Evolutionary conservation across 148 eudicot genomes (phyloP), one percentile per base, ranked within the genome.

Genomic region (Diospyros lotus): DNA sequence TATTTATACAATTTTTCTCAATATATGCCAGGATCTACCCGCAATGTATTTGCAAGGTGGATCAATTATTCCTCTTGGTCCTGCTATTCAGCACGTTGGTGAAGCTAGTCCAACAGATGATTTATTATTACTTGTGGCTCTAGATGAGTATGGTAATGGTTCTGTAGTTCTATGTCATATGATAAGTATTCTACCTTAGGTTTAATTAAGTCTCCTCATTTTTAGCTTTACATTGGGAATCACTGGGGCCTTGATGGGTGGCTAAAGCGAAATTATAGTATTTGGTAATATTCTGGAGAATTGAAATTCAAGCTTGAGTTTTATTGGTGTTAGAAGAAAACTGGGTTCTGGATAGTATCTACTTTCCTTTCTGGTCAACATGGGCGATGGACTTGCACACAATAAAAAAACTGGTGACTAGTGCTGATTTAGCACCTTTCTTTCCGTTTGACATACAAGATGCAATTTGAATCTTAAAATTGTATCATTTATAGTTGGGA

Each of bases 21-120:
- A 58, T 52, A 54, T 74, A 40, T 76, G 6, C 64, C 82, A 96
- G 99, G 99, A 96, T 84, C 79, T 96, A 71, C 99, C 98, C 45
- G 88, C 87, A 40, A 67, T 96, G 46, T 96, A 91, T 80, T 84
- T 93, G 64, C 85, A 64, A 77, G 99, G 98, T 66, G 99, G 98
- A 84, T 96, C 97, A 13, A 85, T 96, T 58, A 84, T 96, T 84
- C 97, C 99, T 40, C 46, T 85, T 67, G 89, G 84, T 80, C 93
- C 88, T 82, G 87, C 87, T 55, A 73, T 85, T 79, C 98, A 93
- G 77, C 90, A 93, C 81, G 91, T 86, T 75, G 97, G 92, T 64
- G 90, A 93, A 84, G 94, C 89, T 74, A 85, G 85, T 11, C 81
- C 81, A 58, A 87, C 85, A 1, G 99, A 93, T 87, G 99, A 96